Evolutionary conservation across 108 stramenopile genomes (phyloP).

Genomic region (Fragilaria crotonensis): DNA sequence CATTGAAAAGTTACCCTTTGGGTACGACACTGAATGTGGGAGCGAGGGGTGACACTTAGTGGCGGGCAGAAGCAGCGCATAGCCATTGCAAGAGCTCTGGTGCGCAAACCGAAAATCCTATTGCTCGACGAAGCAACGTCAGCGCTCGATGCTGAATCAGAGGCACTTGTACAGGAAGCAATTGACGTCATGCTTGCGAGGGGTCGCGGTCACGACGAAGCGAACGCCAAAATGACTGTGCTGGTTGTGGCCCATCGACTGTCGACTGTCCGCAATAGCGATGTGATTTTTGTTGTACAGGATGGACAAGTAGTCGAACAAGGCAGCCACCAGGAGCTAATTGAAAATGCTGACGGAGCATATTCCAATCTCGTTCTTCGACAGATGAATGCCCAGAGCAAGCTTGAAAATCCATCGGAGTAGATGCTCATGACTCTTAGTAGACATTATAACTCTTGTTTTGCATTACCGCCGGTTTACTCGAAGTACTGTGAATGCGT

Average conservation of each 20-base stretch:
- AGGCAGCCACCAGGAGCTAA: conserved; percentile 81
- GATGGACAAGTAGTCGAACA: conserved; percentile 66
- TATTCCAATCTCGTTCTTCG: conserved; percentile 35
- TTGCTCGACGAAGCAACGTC: conserved; percentile 39
- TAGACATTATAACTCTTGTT: too few species aligned
- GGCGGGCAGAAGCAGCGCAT: conserved; percentile 78
- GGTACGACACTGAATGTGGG: conserved; percentile 77
- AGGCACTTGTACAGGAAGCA: conserved; percentile 67
- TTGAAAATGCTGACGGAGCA: conserved; percentile 39
- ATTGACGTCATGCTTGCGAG: conserved; percentile 62
- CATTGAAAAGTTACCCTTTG: conserved; percentile 40
- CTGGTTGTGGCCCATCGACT: conserved; percentile 93
- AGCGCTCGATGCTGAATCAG: conserved; percentile 40
- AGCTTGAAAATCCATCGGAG: conserved; percentile 4
- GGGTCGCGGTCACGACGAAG: conserved; percentile 15
- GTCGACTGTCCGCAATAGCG: conserved; percentile 78
- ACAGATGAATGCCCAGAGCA: conserved; percentile 6
- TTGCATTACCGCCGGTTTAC: too few species aligned
- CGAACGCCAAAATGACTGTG: conserved; percentile 54
- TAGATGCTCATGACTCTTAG: too few species aligned
- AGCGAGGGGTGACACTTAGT: conserved; percentile 35
- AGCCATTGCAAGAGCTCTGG: conserved; percentile 80
- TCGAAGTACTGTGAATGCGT: too few species aligned
- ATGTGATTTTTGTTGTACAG: conserved; percentile 86
- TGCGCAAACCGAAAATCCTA: conserved; percentile 53